Evolutionary conservation across 148 eudicot genomes (phyloP), one percentile per base, ranked within the genome.

Genomic region (Bassia scoparia): DNA sequence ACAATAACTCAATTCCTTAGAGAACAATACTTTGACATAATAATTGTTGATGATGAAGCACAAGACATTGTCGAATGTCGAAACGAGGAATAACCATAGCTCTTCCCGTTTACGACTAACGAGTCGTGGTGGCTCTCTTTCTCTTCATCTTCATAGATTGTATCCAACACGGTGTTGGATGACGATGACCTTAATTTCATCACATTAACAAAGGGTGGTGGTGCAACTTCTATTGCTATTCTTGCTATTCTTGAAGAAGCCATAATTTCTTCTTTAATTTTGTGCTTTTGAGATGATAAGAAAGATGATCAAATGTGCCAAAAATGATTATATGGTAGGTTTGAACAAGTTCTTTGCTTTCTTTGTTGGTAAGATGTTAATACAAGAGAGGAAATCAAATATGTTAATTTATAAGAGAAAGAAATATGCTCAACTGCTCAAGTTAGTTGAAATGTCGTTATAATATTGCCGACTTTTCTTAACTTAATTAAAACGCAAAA

Each of bases 221-320:
- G 68, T 64, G 68, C 68, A 37, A 64, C 68, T 37, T 64, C 68
- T n/a, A 64, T 21, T 37, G 68, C 68, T 35, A 64, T 37, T 38
- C 68, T 64, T 64, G 68, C 68, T 38, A 64, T n/a, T n/a, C 68
- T 37, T 37, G 68, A 38, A 9, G 68, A 35, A 20, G 48, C 29
- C 48, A 37, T 37, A 20, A n/a, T 10, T 38, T 37, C 21, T 61
- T 16, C 6, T 55, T 3, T 55, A 23, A 3, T 48, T 48, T 48
- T 48, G 52, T 12, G 52, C 15, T 48, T 14, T 11, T 48, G 2
- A 13, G 16, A 13, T 7, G 14, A 5, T 5, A 37, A 10, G 43
- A 5, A 6, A 37, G 9, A 37, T 37, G 5, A 37, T 37, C 9
- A 0, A 10, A 37, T 37, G 5, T 37, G 1, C 9, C 7, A 2